Evolutionary conservation across 306 rosid species (phyloP).

Genomic region (Trifolium repens): DNA sequence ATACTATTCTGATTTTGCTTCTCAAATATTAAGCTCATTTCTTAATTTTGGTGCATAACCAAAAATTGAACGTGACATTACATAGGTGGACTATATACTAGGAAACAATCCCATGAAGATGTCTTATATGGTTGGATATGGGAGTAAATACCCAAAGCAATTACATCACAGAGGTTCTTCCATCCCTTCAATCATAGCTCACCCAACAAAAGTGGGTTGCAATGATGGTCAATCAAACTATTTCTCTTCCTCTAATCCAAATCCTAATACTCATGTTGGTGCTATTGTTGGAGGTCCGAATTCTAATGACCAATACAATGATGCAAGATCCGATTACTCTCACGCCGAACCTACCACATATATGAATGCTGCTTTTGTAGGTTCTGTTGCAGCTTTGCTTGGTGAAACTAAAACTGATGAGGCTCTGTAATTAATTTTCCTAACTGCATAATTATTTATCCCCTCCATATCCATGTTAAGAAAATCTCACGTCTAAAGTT

Average conservation of each 20-base stretch:
- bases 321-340: constrained; percentile 74
- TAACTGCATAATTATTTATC: not conserved
- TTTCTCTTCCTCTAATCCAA: constrained; percentile 56
- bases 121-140: constrained; percentile 87
- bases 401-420: not conserved
- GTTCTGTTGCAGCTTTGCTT: constrained; percentile 70
- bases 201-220: constrained; percentile 65
- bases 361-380: constrained; percentile 81
- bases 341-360: constrained; percentile 80
- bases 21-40: not conserved
- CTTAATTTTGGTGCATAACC: not conserved
- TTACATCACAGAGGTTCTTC: constrained; percentile 89
- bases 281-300: constrained; percentile 86
- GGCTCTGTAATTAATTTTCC: constrained; percentile 15
- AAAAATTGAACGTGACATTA: not conserved
- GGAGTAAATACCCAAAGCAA: constrained; percentile 66
- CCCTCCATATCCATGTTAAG: too few species aligned
- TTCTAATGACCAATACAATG: constrained; percentile 64
- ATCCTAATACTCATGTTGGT: constrained; percentile 78
- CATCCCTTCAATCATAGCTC: constrained; percentile 65
- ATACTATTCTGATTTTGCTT: not conserved
- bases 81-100: constrained; percentile 77
- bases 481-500: not conserved
- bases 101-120: constrained; percentile 77
- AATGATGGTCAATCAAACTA: constrained; percentile 58